Conservation (phyloP, 202 grass and related monocot species). For the Panicum virgatum region DNA sequence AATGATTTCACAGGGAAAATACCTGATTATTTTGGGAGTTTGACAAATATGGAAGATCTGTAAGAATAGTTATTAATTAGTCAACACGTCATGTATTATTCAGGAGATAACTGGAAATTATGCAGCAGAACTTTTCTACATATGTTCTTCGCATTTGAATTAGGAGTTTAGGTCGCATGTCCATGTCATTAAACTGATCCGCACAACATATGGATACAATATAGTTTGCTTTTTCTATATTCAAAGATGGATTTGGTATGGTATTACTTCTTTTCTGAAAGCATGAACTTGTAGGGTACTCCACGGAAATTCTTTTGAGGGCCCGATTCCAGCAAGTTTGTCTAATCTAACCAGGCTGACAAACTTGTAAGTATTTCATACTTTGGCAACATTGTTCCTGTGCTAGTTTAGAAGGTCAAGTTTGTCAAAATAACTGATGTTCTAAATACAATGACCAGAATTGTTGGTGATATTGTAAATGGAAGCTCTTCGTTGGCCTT, state of each 20-base stretch:
- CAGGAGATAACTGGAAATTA: background rate
- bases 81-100: background rate
- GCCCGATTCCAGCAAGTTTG: slow-evolving; percentile 34
- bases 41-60: slow-evolving; percentile 40
- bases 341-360: slow-evolving; percentile 54
- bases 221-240: background rate
- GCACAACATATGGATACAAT: background rate
- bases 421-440: slow-evolving; percentile 7
- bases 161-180: background rate
- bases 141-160: background rate
- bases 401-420: background rate
- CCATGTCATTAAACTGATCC: background rate
- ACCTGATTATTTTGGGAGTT: slow-evolving; percentile 60
- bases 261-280: background rate
- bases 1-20: slow-evolving; percentile 67
- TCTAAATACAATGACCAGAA: slow-evolving; percentile 35
- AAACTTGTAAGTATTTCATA: slow-evolving; percentile 46
- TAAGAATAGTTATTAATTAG: slow-evolving; percentile 30
- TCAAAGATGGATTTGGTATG: background rate
- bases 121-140: background rate
- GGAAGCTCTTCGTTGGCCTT: slow-evolving; percentile 68
- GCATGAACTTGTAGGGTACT: slow-evolving; percentile 46
- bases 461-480: slow-evolving; percentile 61
- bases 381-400: background rate
- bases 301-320: slow-evolving; percentile 66